phyloP scores from a whole-genome alignment of 352 stramenopile genomes.

The Phytophthora podocarpi region DNA sequence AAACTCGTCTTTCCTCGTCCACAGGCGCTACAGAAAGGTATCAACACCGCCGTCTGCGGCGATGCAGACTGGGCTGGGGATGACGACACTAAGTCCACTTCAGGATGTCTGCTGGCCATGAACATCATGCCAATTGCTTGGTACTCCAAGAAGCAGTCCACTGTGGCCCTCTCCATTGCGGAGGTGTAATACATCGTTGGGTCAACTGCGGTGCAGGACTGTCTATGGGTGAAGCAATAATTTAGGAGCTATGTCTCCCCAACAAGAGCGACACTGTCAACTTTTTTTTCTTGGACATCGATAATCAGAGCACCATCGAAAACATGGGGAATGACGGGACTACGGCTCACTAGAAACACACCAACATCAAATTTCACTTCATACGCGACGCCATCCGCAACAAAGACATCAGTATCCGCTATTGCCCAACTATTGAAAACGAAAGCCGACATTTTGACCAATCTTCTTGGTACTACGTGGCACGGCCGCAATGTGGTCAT shows the following conservation, averaged over 20 bases:
- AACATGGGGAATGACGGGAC: conserved; percentile 9
- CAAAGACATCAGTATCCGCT: neutral
- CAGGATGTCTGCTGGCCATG: neutral
- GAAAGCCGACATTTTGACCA: too few relatives aligned
- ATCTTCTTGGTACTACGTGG: too few relatives aligned
- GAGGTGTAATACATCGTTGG: conserved; percentile 17
- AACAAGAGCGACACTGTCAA: neutral
- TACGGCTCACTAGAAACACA: conserved; percentile 6
- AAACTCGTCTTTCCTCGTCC: too few relatives aligned
- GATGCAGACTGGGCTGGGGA: conserved; percentile 13
- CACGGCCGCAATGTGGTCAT: neutral
- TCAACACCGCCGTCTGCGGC: neutral
- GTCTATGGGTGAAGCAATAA: conserved; percentile 9
- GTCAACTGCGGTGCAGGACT: neutral
- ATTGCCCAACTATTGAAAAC: too few relatives aligned
- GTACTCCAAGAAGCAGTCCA: conserved; percentile 21
- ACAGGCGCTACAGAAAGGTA: neutral
- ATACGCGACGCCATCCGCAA: conserved; percentile 6
- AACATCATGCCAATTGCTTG: conserved; percentile 10
- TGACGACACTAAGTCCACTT: conserved; percentile 18
- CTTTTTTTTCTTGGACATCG: neutral
- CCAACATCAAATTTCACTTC: conserved; percentile 25
- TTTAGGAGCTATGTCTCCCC: neutral
- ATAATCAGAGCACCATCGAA: conserved; percentile 22
- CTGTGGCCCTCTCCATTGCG: neutral